Evolutionary conservation across 306 rosid species (phyloP), one percentile per base, ranked within the genome.

Genomic region (Sicyos baderoa): DNA sequence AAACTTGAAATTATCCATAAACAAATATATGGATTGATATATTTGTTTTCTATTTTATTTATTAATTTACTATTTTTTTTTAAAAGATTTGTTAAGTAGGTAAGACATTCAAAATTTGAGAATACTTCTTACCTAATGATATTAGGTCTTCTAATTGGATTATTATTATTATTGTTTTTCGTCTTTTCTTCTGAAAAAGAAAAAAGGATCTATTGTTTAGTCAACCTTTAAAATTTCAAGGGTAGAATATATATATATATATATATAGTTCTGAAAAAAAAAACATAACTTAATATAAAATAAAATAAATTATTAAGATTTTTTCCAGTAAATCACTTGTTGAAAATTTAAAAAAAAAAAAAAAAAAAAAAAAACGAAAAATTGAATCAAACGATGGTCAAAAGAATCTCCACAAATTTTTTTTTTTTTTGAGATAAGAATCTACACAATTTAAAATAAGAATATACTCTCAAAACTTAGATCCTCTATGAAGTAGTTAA

Each of bases 401-500:
- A 13, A 18, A 25, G 32, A 25, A 22, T 25, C 11, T 1, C 3
- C 29, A 25, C 29, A 25, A 25, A 1, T 25, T 25, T 25, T 25
- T 25, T 25, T 25, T 25, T 25, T 25, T 25, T 25, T 25, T 29
- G 35, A 29, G 35, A 29, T 29, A 29, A 29, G 35, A 29, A 29
- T 29, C 35, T 14, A 25, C 0, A 13, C 42, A 35, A 12, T 58
- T 58, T 58, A 25, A 25, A 27, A 58, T 58, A 25, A 58, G 65
- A 58, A 58, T 58, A 27, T 25, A 58, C 65, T 57, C 63, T 14
- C 45, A 27, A 58, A 58, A 25, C 40, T 58, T 58, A 58, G 45
- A 58, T 58, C 45, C 44, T 29, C 7, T 29, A 58, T 16, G 10
- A 58, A 29, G 21, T 27, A 58, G 27, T 15, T 21, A 56, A 53